Evolutionary conservation across 1,139 yeast species (phyloP), one percentile per base, ranked within the genome.

Genomic region (Saccharomyces hybrid): DNA sequence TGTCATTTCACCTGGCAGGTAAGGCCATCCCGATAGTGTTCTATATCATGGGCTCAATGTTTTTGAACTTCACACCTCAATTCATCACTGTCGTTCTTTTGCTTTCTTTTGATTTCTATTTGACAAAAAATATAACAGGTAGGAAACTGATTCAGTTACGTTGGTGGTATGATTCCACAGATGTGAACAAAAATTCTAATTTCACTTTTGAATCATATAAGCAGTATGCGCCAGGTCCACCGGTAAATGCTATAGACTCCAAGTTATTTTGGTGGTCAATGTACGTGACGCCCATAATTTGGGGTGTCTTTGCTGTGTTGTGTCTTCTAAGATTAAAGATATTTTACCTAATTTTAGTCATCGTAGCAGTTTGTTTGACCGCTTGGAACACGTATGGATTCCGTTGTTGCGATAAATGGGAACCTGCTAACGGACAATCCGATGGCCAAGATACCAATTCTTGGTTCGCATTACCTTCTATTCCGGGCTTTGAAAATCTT

Each of bases 51-150:
- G 73, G 72, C 2, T 67, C 69, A 5, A 50, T 67, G 53, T 66
- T 68, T 52, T 52, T 63, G 46, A 62, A 66, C 9, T 69, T 69
- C 51, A 69, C 73, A 42, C 70, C 69, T 8, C 70, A 88, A 63
- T 93, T 93, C 73, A 90, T 93, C 31, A 69, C 83, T 9, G 83
- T 89, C 48, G 82, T 90, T 5, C 73, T 93, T 26, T 74, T 90
- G 31, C 77, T 88, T 29, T 86, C 96, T 0, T 89, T 89, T 1
- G 99, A 93, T 69, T 93, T 93, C 67, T 93, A 97, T 95, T 86
- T 88, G 66, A 83, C 89, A 47, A 93, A 93, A 67, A 93, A 93
- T 70, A 88, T 93, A 16, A 78, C 95, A 16, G 99, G 99, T 0
- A 76, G 98, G 57, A 78, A 88, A 54, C 73, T 93, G 55, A 97